Conservation (phyloP, 2,329 filamentous ascomycete genomes). For the Bipolaris sorokiniana region DNA sequence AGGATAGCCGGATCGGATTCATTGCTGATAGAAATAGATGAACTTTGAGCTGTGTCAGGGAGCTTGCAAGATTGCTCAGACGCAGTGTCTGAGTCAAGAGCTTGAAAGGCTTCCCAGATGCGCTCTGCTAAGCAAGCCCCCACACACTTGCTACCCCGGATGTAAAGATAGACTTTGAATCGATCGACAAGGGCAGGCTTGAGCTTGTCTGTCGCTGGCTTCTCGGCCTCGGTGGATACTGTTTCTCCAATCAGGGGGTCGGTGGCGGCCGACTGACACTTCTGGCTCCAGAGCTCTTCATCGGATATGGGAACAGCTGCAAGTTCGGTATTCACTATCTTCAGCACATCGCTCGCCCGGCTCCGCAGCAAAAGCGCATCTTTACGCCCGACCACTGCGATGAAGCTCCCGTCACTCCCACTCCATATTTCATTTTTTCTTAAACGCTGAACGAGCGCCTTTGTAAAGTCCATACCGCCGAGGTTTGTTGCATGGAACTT, state of each 20-base stretch:
- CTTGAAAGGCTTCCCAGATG: conserved; percentile 62
- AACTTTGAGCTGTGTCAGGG: conserved; percentile 28
- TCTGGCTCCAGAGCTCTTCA: conserved; percentile 62
- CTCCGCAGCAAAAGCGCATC: conserved; percentile 60
- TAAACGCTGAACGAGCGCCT: conserved; percentile 61
- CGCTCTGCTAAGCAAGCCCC: conserved; percentile 67
- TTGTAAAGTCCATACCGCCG: conserved; percentile 66
- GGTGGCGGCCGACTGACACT: conserved; percentile 26
- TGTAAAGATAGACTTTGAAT: conserved; percentile 67
- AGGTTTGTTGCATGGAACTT: conserved; percentile 68
- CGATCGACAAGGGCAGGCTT: conserved; percentile 49
- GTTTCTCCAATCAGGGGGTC: conserved; percentile 2
- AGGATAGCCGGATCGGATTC: conserved; percentile 58
- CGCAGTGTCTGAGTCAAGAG: conserved; percentile 47
- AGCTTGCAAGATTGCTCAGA: conserved; percentile 24
- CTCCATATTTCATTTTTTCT: conserved; percentile 60
- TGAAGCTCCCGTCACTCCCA: conserved; percentile 54
- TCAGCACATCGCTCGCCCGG: conserved; percentile 60
- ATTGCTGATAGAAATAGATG: conserved; percentile 53
- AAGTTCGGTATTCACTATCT: conserved; percentile 68
- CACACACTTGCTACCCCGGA: conserved; percentile 66
- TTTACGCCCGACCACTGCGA: conserved; percentile 64
- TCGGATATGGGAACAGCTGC: conserved; percentile 66
- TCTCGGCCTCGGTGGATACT: conserved; percentile 38
- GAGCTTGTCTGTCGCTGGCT: conserved; percentile 28